Evolutionary conservation across 2,329 filamentous ascomycete genomes (phyloP).

Genomic region (Orbilia javanica): DNA sequence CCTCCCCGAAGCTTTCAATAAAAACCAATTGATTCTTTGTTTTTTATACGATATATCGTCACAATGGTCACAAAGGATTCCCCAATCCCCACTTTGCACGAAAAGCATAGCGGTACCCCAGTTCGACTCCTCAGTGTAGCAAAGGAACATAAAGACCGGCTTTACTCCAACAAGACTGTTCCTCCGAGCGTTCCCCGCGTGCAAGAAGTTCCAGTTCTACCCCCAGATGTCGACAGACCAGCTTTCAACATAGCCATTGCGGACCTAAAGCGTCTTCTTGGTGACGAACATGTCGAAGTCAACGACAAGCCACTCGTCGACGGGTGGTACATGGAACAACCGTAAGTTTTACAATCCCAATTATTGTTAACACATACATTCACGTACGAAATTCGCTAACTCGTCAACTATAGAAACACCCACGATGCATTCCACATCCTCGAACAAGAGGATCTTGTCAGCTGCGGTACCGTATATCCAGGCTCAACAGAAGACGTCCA

Average conservation of each 20-base stretch:
- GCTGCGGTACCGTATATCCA: slow-evolving; percentile 67
- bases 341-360: slow-evolving; percentile 60
- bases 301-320: slow-evolving; percentile 66
- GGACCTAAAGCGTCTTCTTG: slow-evolving; percentile 65
- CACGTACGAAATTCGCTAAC: background rate
- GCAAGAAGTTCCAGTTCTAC: slow-evolving; percentile 64
- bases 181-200: slow-evolving; percentile 60
- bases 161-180: slow-evolving; percentile 65
- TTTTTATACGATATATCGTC: slow-evolving; percentile 3
- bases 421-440: slow-evolving; percentile 67
- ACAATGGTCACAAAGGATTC: slow-evolving; percentile 25
- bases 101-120: slow-evolving; percentile 66
- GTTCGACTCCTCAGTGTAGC: slow-evolving; percentile 65
- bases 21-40: background rate
- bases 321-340: slow-evolving; percentile 65
- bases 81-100: slow-evolving; percentile 48
- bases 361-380: background rate
- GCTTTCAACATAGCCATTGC: slow-evolving; percentile 64
- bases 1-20: background rate
- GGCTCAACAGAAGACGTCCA: slow-evolving; percentile 68
- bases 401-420: slow-evolving; percentile 63
- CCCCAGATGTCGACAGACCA: slow-evolving; percentile 65
- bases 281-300: slow-evolving; percentile 65
- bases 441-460: slow-evolving; percentile 67
- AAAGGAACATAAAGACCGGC: slow-evolving; percentile 63